These are phyloP conservation scores for Septoria linicola DNA, from an alignment of 2,329 filamentous ascomycete genomes.

Conservation along the genomic window DNA sequence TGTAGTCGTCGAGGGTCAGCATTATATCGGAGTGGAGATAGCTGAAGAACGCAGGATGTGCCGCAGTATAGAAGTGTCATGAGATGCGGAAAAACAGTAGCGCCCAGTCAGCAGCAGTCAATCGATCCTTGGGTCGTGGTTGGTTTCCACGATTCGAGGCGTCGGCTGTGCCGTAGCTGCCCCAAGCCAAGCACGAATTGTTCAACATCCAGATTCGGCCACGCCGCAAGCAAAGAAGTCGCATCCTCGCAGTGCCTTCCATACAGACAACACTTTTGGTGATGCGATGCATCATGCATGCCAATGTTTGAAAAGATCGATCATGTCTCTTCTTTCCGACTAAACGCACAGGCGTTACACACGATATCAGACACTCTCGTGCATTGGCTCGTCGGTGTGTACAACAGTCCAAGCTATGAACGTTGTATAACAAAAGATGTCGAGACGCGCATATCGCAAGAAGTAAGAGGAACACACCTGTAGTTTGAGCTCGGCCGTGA, in stretches of 20 bases:
- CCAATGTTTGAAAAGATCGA: too few species aligned
- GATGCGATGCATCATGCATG: too few species aligned
- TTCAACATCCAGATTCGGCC: constrained; percentile 11
- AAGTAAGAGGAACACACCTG: constrained; percentile 38
- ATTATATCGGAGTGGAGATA: constrained; percentile 9
- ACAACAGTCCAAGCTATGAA: too few species aligned
- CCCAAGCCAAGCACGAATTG: constrained; percentile 15
- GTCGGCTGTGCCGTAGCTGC: constrained; percentile 21
- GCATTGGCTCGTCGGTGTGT: too few species aligned
- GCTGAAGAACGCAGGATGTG: constrained; percentile 3
- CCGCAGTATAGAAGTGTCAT: constrained; percentile 1
- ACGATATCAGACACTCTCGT: too few species aligned
- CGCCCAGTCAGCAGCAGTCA: constrained; percentile 11
- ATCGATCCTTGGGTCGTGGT: constrained; percentile 9
- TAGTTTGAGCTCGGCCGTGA: constrained; percentile 42
- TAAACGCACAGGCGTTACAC: too few species aligned
- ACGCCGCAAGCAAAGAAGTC: constrained; percentile 1
- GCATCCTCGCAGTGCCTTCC: too few species aligned
- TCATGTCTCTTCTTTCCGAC: too few species aligned
- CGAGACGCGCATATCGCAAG: neutral
- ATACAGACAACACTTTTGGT: too few species aligned
- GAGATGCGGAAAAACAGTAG: neutral
- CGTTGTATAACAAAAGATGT: too few species aligned
- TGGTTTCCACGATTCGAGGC: constrained; percentile 15
- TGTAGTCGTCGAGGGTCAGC: constrained; percentile 34